Evolutionary conservation across 2,329 filamentous ascomycete species (phyloP), one percentile per base, ranked within the genome.

Genomic region (Trichophyton schoenleinii): DNA sequence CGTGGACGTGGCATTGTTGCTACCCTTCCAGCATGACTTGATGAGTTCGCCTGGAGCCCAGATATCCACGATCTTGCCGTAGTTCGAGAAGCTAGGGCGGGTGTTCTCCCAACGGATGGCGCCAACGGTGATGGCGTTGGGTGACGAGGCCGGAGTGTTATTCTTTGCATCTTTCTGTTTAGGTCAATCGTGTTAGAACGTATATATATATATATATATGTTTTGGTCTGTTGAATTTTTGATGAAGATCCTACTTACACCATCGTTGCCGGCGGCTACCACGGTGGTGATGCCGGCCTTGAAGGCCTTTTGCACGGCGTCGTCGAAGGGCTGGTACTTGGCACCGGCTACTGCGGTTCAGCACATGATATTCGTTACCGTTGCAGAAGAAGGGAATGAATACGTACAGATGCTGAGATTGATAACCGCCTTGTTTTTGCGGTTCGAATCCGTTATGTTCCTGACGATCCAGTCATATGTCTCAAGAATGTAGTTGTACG

Each of bases 21-120:
- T 75, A 62, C 72, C 72, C 28, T 71, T 75, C 79, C 78, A 83
- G 5, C 80, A 68, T 31, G 75, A 78, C 7, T 79, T 72, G 62
- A 84, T 77, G 64, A 77, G 65, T 63, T 79, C 74, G 42, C 82
- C 82, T 0, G 82, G 81, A 6, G 80, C 82, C 66, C 80, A 84
- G 67, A 85, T 71, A 67, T 83, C 81, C 52, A 83, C 61, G 66
- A 80, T 80, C 34, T 63, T 62, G 25, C 73, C 73, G 48, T 66
- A 75, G 69, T 78, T 78, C 49, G 74, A 75, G 67, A 75, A 78
- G 6, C 31, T 64, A 18, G 75, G 46, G 13, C 59, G 70, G 31
- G 73, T 70, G 15, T 63, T 60, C 48, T 77, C 73, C 22, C 58
- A 60, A 18, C 59, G 63, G 49, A 71, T 65, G 49, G 76, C 73